Evolutionary conservation across 2,329 filamentous ascomycete species (phyloP).

Genomic region (Penicillium hordei): DNA sequence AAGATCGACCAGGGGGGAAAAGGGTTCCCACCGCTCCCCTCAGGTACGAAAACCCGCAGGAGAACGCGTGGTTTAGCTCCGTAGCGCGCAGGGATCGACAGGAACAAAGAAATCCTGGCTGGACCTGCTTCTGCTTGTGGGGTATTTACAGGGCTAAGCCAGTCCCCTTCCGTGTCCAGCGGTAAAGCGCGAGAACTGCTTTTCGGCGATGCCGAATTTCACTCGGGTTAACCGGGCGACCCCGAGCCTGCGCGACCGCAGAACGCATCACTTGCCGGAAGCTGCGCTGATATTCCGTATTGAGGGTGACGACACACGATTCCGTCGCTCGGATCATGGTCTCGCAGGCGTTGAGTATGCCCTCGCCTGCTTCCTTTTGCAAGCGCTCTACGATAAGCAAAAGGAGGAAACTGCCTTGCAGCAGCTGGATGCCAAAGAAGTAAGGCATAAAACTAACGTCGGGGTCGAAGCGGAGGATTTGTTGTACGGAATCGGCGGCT

Average conservation of each 20-base stretch:
- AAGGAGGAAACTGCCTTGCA: conserved; percentile 85
- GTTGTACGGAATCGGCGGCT: conserved; percentile 81
- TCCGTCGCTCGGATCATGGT: conserved; percentile 90
- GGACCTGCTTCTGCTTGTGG: background rate
- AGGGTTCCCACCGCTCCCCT: background rate
- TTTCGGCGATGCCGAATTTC: conserved; percentile 82
- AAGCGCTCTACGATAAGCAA: conserved; percentile 87
- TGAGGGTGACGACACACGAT: conserved; percentile 86
- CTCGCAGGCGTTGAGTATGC: conserved; percentile 84
- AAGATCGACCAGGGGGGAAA: background rate
- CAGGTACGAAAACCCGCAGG: background rate
- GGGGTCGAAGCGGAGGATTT: conserved; percentile 86
- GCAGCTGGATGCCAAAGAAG: conserved; percentile 90
- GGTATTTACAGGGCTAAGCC: conserved; percentile 63
- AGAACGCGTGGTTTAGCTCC: too few relatives aligned
- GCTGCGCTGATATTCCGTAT: conserved; percentile 93
- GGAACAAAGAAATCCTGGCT: background rate
- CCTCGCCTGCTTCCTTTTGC: conserved; percentile 79
- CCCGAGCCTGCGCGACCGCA: conserved; percentile 81
- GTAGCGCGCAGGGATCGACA: conserved; percentile 7
- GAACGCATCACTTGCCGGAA: conserved; percentile 95
- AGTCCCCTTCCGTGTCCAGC: conserved; percentile 89
- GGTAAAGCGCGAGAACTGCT: conserved; percentile 79
- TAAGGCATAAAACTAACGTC: conserved; percentile 95
- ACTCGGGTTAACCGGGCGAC: conserved; percentile 77